Percentiles rank a stretch among this genome's conserved stretches.
These are phyloP conservation scores for Leishmania braziliensis DNA, from an alignment of 208 protist species.

Conservation along the genomic window DNA sequence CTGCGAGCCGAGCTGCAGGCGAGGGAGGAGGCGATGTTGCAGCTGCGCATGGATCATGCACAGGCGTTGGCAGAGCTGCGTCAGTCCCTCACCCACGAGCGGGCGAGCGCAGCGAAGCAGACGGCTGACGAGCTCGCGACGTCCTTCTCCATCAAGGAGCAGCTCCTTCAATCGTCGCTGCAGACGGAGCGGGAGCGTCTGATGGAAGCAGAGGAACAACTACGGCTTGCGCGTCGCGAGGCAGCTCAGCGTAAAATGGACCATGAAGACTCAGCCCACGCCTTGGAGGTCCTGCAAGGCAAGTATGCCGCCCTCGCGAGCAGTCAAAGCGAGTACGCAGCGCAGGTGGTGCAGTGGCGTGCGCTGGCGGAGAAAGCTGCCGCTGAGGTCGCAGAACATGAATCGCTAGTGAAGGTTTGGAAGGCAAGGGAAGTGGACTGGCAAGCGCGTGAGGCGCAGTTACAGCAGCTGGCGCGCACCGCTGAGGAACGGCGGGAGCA, in stretches of 20 bases:
- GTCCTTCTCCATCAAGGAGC: conserved; percentile 61
- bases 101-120: conserved; percentile 45
- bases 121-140: conserved; percentile 51
- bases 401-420: conserved; percentile 26
- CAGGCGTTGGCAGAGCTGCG: conserved; percentile 53
- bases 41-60: conserved; percentile 51
- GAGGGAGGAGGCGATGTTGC: conserved; percentile 43
- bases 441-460: conserved; percentile 28
- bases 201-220: conserved; percentile 38
- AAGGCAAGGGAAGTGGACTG: conserved; percentile 30
- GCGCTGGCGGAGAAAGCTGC: conserved; percentile 22
- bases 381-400: conserved; percentile 19
- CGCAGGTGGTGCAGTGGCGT: conserved; percentile 21
- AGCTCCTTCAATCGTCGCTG: conserved; percentile 45
- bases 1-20: conserved; percentile 44
- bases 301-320: conserved; percentile 5
- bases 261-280: conserved; percentile 15
- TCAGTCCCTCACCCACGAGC: conserved; percentile 45
- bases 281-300: conserved; percentile 16
- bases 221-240: conserved; percentile 26
- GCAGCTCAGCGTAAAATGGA: conserved; percentile 24
- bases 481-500: conserved; percentile 37
- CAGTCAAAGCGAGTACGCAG: conserved; percentile 17
- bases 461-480: conserved; percentile 27
- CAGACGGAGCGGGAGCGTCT: conserved; percentile 54